Evolutionary conservation across 1,284 basidiomycete species (phyloP).

Genomic region (Boletus sp.): DNA sequence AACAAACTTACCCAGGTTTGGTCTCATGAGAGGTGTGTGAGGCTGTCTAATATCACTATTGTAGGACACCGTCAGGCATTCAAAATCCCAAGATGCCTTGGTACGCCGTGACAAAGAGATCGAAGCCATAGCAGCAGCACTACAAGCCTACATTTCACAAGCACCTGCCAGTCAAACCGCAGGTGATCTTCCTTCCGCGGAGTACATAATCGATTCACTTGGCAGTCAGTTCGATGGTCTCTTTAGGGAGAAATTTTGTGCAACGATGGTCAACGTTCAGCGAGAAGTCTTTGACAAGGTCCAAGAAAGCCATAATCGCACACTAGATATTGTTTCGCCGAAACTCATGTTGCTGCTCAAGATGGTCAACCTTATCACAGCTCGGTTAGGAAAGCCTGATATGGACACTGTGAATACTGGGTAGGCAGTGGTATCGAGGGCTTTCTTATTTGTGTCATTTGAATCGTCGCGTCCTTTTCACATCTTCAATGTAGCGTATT

Average conservation of each 20-base stretch:
- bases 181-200: constrained; percentile 34
- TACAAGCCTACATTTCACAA: constrained; percentile 37
- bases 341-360: constrained; percentile 33
- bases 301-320: constrained; percentile 34
- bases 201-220: constrained; percentile 42
- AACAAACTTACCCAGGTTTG: constrained; percentile 30
- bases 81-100: constrained; percentile 13
- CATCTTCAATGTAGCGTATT: neutral
- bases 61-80: constrained; percentile 18
- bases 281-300: constrained; percentile 38
- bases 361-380: constrained; percentile 30
- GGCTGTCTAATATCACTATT: neutral
- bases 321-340: constrained; percentile 38
- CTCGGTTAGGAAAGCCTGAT: constrained; percentile 30
- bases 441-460: neutral
- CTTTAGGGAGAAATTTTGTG: constrained; percentile 37
- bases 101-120: constrained; percentile 31
- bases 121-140: constrained; percentile 39
- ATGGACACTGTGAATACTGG: constrained; percentile 4
- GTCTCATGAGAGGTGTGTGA: constrained; percentile 2
- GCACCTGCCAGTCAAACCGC: constrained; percentile 27
- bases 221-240: constrained; percentile 37
- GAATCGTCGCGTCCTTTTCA: neutral
- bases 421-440: constrained; percentile 5
- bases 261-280: constrained; percentile 37